phyloP scores from a whole-genome alignment of 768 basidiomycete species.

The Asterophora lycoperdoides region DNA sequence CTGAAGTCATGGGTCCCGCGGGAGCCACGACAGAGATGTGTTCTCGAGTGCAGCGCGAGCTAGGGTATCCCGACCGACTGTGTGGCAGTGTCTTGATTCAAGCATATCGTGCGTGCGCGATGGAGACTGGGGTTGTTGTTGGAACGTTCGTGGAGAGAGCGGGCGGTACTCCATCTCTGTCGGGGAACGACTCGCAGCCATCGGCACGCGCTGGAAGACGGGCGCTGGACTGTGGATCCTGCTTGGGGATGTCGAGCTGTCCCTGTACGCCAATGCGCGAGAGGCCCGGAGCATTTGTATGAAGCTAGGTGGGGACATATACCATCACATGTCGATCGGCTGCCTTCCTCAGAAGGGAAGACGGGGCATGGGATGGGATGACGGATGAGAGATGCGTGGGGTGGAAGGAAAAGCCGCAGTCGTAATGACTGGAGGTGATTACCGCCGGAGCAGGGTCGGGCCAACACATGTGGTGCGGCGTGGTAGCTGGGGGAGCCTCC shows the following conservation, averaged over 20 bases:
- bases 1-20: conserved; percentile 39
- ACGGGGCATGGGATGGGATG: conserved; percentile 15
- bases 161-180: conserved; percentile 10
- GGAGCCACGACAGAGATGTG: conserved; percentile 54
- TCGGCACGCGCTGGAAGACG: conserved; percentile 32
- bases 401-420: conserved; percentile 26
- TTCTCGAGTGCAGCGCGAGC: conserved; percentile 42
- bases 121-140: conserved; percentile 11
- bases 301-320: conserved; percentile 4
- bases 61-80: conserved; percentile 13
- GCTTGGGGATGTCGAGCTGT: conserved; percentile 31
- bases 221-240: conserved; percentile 10
- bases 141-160: conserved; percentile 21
- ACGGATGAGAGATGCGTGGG: conserved; percentile 10
- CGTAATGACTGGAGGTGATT: conserved; percentile 28
- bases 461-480: conserved; percentile 29
- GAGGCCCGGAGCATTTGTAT: conserved; percentile 16
- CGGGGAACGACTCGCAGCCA: conserved; percentile 21
- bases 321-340: conserved; percentile 7
- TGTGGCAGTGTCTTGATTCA: conserved; percentile 1
- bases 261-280: conserved; percentile 18
- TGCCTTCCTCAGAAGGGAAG: conserved; percentile 8
- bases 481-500: conserved; percentile 36
- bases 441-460: conserved; percentile 33
- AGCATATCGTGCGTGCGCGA: conserved; percentile 4